These are phyloP conservation scores for Fusarium coffeatum DNA, from an alignment of 2,329 filamentous ascomycete genomes.

Conservation along the genomic window DNA sequence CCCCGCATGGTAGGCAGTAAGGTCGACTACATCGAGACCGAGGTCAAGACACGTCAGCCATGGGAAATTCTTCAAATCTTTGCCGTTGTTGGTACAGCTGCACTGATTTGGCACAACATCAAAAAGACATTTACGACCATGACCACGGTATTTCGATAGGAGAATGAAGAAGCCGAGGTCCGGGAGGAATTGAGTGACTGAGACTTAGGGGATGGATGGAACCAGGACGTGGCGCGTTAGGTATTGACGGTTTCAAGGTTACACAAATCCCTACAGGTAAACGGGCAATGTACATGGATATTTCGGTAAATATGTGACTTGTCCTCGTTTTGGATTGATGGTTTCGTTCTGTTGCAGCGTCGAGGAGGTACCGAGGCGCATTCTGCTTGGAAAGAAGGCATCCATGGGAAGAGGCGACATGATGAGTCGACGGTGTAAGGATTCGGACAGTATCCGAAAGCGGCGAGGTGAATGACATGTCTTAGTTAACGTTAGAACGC, in stretches of 20 bases:
- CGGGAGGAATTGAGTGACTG: conserved; percentile 1
- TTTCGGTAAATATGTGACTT: conserved; percentile 16
- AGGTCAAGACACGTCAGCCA: conserved; percentile 64
- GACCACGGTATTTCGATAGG: conserved; percentile 38
- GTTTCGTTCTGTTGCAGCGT: conserved; percentile 1
- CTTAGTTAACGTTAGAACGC: not conserved
- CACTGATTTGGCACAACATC: conserved; percentile 56
- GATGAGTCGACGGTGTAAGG: conserved; percentile 17
- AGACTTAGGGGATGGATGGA: not conserved
- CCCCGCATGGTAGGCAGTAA: conserved; percentile 72
- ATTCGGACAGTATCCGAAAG: conserved; percentile 40
- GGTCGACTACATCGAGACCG: conserved; percentile 66
- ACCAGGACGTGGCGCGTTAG: conserved; percentile 7
- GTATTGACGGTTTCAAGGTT: conserved; percentile 1
- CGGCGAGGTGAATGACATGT: conserved; percentile 1
- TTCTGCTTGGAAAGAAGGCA: not conserved
- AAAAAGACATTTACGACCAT: conserved; percentile 45
- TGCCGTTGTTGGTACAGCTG: conserved; percentile 59
- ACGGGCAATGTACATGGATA: not conserved
- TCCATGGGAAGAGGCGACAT: conserved; percentile 5
- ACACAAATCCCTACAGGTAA: conserved; percentile 7
- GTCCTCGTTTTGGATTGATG: conserved; percentile 10
- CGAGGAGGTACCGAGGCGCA: conserved; percentile 40
- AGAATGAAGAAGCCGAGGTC: conserved; percentile 4
- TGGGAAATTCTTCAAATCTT: conserved; percentile 69